Percentiles rank a stretch among this genome's conserved stretches.
Conservation (phyloP, 225 moss, liverwort and hornwort species). For the Neckera pumila region DNA sequence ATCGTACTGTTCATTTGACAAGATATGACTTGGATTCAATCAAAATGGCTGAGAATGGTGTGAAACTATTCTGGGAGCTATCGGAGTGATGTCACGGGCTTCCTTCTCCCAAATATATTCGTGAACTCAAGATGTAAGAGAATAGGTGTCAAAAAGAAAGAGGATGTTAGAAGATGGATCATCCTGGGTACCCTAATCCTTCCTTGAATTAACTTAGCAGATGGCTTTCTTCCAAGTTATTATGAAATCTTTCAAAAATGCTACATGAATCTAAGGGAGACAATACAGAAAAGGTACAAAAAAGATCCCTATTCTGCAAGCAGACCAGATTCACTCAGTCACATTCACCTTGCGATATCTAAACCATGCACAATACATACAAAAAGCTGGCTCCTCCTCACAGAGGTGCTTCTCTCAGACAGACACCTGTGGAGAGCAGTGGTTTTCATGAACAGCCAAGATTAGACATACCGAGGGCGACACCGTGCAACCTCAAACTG, state of each 20-base stretch:
- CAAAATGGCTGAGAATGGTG: not conserved
- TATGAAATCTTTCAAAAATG: not conserved
- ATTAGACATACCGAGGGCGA: conserved; percentile 51
- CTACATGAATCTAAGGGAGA: not conserved
- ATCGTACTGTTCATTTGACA: not conserved
- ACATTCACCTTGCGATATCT: not conserved
- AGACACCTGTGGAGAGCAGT: not conserved
- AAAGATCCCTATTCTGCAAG: not conserved
- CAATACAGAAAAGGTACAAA: not conserved
- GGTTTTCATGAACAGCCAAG: not conserved
- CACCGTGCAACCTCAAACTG: conserved; percentile 84
- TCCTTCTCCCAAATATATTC: not conserved
- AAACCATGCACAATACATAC: not conserved
- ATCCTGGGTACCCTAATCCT: not conserved
- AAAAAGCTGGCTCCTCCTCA: not conserved
- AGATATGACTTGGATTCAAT: not conserved
- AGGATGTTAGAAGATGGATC: not conserved
- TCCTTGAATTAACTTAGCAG: not conserved
- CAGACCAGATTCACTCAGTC: not conserved
- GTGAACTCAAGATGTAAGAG: not conserved
- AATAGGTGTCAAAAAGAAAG: not conserved
- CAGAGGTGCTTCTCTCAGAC: not conserved
- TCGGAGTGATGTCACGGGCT: not conserved
- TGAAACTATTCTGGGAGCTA: not conserved
- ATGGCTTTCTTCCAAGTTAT: not conserved